phyloP scores from a whole-genome alignment of 2,329 filamentous ascomycete species.

The Penicillium janthinellum region DNA sequence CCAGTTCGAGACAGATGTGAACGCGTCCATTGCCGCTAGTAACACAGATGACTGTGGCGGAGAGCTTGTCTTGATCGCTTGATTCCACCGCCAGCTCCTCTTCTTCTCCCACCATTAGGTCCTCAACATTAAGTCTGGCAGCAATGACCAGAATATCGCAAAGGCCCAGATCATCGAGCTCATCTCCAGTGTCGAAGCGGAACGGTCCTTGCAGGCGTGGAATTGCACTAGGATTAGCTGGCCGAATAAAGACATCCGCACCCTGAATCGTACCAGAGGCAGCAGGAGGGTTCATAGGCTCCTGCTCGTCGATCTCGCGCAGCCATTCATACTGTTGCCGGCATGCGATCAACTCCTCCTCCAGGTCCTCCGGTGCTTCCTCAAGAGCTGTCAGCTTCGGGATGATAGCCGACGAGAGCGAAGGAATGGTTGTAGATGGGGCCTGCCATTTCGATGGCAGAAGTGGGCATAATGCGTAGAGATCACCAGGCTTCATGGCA shows the following conservation, averaged over 20 bases:
- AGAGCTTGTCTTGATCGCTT: slow-evolving; percentile 53
- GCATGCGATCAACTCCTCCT: slow-evolving; percentile 49
- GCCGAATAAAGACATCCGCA: slow-evolving; percentile 59
- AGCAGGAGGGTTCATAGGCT: slow-evolving; percentile 46
- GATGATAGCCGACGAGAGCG: slow-evolving; percentile 79
- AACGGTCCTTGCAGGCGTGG: slow-evolving; percentile 66
- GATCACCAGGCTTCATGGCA: slow-evolving; percentile 89
- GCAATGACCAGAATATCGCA: slow-evolving; percentile 63
- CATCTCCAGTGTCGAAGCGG: slow-evolving; percentile 52
- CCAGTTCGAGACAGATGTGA: slow-evolving; percentile 62
- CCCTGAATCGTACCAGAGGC: slow-evolving; percentile 43
- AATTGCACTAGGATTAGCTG: slow-evolving; percentile 55
- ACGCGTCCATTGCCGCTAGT: slow-evolving; percentile 58
- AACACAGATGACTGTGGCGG: slow-evolving; percentile 60
- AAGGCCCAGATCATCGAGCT: slow-evolving; percentile 57
- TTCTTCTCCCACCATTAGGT: slow-evolving; percentile 55
- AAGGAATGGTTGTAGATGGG: slow-evolving; percentile 74
- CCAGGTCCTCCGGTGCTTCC: slow-evolving; percentile 44
- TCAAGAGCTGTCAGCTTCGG: slow-evolving; percentile 61
- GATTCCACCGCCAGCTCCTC: slow-evolving; percentile 46
- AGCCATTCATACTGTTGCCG: slow-evolving; percentile 64
- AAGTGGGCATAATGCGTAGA: slow-evolving; percentile 90
- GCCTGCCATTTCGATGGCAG: slow-evolving; percentile 85
- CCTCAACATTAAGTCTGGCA: slow-evolving; percentile 54
- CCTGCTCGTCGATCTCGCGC: slow-evolving; percentile 56